Percentiles rank a stretch among this genome's conserved stretches.
These are phyloP conservation scores for Microbotryum scabiosae DNA, from an alignment of 1,284 basidiomycete species.

Conservation along the genomic window DNA sequence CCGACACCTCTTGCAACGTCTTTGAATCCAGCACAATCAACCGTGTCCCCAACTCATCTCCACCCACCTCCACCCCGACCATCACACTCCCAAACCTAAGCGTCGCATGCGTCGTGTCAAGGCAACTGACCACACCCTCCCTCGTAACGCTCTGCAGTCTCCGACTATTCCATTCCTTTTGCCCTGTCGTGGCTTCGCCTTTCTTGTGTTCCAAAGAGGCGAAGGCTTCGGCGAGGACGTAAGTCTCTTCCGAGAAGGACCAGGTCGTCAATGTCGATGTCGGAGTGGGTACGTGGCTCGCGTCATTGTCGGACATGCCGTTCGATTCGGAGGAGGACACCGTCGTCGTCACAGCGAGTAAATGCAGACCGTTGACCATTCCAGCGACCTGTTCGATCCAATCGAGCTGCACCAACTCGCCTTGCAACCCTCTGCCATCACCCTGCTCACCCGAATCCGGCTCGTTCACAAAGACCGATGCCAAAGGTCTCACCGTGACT, in stretches of 20 bases:
- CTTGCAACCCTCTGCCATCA: not conserved
- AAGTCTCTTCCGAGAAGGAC: conserved; percentile 7
- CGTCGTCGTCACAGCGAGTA: not conserved
- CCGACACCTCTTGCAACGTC: too few relatives aligned
- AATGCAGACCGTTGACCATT: not conserved
- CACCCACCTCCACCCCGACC: not conserved
- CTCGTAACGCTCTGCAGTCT: not conserved
- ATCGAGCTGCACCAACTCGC: not conserved
- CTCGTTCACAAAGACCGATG: not conserved
- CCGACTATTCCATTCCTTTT: not conserved
- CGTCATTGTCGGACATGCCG: too few relatives aligned
- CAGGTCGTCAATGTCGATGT: conserved; percentile 2
- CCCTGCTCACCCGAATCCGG: not conserved
- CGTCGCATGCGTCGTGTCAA: too few relatives aligned
- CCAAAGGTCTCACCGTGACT: not conserved
- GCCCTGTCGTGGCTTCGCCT: conserved; percentile 1
- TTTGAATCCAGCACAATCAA: too few relatives aligned
- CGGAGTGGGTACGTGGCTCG: too few relatives aligned
- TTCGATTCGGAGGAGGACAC: too few relatives aligned
- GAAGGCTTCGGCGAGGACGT: conserved; percentile 15
- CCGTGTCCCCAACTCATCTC: too few relatives aligned
- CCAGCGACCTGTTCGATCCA: not conserved
- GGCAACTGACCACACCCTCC: too few relatives aligned
- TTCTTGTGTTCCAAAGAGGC: conserved; percentile 11
- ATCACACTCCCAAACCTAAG: not conserved